phyloP scores from a whole-genome alignment of 306 rosid genomes.

The Sesbania bispinosa region DNA sequence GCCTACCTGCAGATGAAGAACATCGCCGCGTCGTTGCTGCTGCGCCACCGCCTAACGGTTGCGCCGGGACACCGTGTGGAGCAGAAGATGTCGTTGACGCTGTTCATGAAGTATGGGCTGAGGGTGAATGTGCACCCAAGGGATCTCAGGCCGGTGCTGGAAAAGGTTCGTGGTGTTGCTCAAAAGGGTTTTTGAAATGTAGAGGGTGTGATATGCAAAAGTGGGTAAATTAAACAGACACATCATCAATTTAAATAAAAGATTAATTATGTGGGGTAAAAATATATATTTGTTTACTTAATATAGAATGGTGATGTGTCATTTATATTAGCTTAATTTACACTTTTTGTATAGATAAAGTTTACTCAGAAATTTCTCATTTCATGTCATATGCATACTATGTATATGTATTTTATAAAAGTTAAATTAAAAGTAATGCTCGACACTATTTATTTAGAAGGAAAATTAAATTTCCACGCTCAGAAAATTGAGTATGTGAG shows the following conservation, averaged over 20 bases:
- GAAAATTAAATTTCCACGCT: too few species aligned
- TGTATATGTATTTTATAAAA: too few species aligned
- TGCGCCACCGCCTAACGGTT: conserved; percentile 64
- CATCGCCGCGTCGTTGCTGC: conserved; percentile 64
- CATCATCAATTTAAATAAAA: conserved; percentile 10
- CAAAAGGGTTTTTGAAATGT: neutral
- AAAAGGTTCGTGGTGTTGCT: conserved; percentile 20
- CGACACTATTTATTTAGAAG: too few species aligned
- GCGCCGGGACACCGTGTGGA: conserved; percentile 68
- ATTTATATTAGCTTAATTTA: neutral
- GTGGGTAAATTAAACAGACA: neutral
- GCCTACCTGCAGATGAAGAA: conserved; percentile 96
- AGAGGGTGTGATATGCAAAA: neutral
- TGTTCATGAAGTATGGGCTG: conserved; percentile 92
- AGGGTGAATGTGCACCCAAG: conserved; percentile 61
- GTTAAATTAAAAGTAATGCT: too few species aligned
- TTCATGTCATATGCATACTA: too few species aligned
- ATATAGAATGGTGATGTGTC: neutral
- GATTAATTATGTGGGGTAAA: neutral
- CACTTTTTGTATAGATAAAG: neutral
- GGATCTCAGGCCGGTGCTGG: conserved; percentile 50
- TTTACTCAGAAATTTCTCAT: too few species aligned
- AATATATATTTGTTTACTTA: neutral
- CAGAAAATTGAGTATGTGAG: too few species aligned
- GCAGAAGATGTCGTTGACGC: conserved; percentile 91